phyloP scores from a whole-genome alignment of 2,329 filamentous ascomycete species.

The Scopulariopsis brevicaulis region DNA sequence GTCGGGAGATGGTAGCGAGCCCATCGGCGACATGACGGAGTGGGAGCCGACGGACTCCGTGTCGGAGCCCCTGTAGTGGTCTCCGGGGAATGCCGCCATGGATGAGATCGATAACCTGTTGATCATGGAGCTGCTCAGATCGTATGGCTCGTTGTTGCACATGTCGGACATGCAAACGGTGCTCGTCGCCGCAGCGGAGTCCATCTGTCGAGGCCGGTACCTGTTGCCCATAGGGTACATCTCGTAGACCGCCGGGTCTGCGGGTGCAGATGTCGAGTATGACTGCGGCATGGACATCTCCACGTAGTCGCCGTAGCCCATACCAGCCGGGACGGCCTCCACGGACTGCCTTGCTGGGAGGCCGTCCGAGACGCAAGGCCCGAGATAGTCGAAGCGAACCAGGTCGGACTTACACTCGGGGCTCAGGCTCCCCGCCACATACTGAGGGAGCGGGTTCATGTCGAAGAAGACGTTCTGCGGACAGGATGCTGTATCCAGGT shows the following conservation, averaged over 20 bases:
- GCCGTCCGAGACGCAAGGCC: background rate
- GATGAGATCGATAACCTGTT: background rate
- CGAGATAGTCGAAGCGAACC: background rate
- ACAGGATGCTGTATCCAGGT: background rate
- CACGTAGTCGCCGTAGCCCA: background rate
- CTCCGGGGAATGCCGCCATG: background rate
- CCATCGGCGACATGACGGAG: background rate
- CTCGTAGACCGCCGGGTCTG: background rate
- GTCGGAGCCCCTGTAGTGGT: background rate
- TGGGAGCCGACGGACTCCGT: background rate
- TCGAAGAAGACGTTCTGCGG: background rate
- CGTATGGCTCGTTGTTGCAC: background rate
- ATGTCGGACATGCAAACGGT: constrained; percentile 1
- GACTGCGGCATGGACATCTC: background rate
- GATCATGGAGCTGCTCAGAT: background rate
- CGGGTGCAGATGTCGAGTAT: background rate
- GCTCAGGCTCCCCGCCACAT: background rate
- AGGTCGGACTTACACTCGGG: background rate
- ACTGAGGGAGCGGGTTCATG: background rate
- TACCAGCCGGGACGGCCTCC: background rate
- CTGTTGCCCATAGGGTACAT: background rate
- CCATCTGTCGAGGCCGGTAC: background rate
- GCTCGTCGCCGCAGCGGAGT: background rate
- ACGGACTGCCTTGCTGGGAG: background rate
- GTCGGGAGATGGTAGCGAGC: background rate